Conservation (phyloP, 345 rosid species). For the Brassica rapa region DNA sequence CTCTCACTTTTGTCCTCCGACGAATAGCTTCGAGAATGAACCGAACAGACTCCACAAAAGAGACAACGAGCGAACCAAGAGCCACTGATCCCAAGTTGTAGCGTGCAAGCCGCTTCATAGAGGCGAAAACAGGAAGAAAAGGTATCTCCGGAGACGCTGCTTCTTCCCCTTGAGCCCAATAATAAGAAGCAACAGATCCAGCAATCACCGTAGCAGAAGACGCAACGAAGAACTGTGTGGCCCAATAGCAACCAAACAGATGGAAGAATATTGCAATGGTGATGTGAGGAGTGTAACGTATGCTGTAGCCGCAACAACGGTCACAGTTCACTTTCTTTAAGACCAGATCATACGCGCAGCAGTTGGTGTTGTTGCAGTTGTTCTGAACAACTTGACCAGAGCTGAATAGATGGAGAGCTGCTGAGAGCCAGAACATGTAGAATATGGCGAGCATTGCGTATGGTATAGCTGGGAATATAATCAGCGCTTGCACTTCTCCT, state of each 20-base stretch:
- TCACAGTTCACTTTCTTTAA: slow-evolving; percentile 84
- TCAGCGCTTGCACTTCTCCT: slow-evolving; percentile 94
- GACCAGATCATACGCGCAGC: slow-evolving; percentile 87
- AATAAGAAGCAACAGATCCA: slow-evolving; percentile 93
- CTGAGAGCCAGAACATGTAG: slow-evolving; percentile 95
- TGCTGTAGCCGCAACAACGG: slow-evolving; percentile 83
- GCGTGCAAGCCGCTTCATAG: slow-evolving; percentile 84
- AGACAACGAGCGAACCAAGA: slow-evolving; percentile 84
- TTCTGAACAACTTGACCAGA: slow-evolving; percentile 84
- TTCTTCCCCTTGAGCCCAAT: slow-evolving; percentile 87
- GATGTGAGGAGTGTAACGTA: slow-evolving; percentile 92
- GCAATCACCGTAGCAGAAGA: slow-evolving; percentile 87
- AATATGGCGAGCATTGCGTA: slow-evolving; percentile 74
- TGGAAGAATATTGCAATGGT: slow-evolving; percentile 86
- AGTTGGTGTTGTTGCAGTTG: slow-evolving; percentile 67
- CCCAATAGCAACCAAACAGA: slow-evolving; percentile 96
- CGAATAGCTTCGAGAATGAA: slow-evolving; percentile 90
- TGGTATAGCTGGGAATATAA: slow-evolving; percentile 84
- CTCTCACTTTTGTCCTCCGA: slow-evolving; percentile 63
- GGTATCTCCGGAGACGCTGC: slow-evolving; percentile 78
- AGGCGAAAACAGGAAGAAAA: slow-evolving; percentile 93
- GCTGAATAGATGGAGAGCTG: slow-evolving; percentile 88
- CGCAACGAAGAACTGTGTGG: slow-evolving; percentile 85
- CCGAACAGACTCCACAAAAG: slow-evolving; percentile 89
- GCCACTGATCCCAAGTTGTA: slow-evolving; percentile 95